phyloP scores from a whole-genome alignment of 768 basidiomycete species.

The Naganishia kalamii region DNA sequence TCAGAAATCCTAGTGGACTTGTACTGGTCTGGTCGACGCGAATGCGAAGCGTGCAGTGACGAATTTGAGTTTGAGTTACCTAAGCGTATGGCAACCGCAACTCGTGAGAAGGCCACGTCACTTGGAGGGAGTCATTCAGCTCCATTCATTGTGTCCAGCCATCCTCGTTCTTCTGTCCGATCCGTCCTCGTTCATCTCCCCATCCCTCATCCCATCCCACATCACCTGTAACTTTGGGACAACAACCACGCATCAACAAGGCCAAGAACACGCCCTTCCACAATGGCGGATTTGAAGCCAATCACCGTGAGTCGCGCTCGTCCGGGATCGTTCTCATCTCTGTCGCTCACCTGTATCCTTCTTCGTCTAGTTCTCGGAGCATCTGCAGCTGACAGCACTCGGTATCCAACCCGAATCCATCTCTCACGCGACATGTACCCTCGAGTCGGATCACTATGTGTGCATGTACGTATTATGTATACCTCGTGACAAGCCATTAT shows the following conservation, averaged over 20 bases:
- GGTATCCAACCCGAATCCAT: conserved; percentile 95
- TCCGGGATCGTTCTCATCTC: neutral
- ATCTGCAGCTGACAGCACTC: conserved; percentile 78
- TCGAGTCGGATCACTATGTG: conserved; percentile 97
- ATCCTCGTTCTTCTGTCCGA: neutral
- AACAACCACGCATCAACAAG: neutral
- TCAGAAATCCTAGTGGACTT: no score
- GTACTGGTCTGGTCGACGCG: no score
- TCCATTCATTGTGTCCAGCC: neutral
- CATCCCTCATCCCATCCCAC: neutral
- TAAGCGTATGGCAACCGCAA: neutral
- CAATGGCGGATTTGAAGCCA: conserved; percentile 45
- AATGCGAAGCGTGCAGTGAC: no score
- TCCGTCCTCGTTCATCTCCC: neutral
- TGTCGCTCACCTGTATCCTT: neutral
- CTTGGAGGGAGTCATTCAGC: neutral
- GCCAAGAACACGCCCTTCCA: conserved; percentile 15
- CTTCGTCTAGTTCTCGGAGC: conserved; percentile 47
- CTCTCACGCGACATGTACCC: conserved; percentile 90
- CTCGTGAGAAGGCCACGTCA: neutral
- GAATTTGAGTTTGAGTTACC: neutral
- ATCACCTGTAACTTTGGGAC: neutral
- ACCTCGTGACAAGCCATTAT: neutral
- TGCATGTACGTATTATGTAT: conserved; percentile 55
- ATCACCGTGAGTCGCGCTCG: conserved; percentile 36